phyloP scores from a whole-genome alignment of 345 rosid species.

The Bruguiera sexangula region DNA sequence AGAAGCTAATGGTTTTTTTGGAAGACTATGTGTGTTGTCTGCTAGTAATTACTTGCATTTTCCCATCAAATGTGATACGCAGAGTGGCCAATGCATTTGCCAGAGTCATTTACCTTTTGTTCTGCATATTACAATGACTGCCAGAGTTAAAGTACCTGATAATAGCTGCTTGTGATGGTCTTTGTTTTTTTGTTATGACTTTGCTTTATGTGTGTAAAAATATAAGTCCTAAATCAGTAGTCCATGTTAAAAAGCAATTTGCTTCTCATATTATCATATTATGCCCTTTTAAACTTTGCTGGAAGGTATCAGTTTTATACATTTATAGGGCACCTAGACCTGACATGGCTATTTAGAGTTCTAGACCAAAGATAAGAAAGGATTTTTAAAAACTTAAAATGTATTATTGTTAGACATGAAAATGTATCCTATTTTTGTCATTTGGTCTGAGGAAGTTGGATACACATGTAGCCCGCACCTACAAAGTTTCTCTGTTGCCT shows the following conservation, averaged over 20 bases:
- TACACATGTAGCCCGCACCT: too few relatives aligned
- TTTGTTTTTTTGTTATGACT: too few relatives aligned
- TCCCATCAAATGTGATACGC: neutral
- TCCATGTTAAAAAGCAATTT: neutral
- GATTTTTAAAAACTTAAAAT: too few relatives aligned
- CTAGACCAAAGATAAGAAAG: too few relatives aligned
- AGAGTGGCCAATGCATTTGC: neutral
- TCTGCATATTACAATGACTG: neutral
- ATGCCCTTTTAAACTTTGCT: neutral
- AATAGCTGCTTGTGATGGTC: neutral
- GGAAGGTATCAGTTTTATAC: too few relatives aligned
- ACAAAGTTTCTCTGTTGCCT: too few relatives aligned
- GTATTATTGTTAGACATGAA: too few relatives aligned
- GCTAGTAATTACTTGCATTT: neutral
- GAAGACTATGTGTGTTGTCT: neutral
- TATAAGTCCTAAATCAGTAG: neutral
- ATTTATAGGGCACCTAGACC: too few relatives aligned
- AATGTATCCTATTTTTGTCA: too few relatives aligned
- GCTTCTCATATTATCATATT: neutral
- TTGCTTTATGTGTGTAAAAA: neutral
- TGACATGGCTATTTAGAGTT: too few relatives aligned
- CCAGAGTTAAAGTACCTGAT: neutral
- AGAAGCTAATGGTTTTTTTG: too few relatives aligned
- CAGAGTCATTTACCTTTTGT: neutral
- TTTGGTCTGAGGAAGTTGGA: too few relatives aligned